A percentile compares a stretch with the other conserved stretches of the same genome.
phyloP scores from a whole-genome alignment of 768 basidiomycete genomes.

The Porphyrellus cyaneotinctus region DNA sequence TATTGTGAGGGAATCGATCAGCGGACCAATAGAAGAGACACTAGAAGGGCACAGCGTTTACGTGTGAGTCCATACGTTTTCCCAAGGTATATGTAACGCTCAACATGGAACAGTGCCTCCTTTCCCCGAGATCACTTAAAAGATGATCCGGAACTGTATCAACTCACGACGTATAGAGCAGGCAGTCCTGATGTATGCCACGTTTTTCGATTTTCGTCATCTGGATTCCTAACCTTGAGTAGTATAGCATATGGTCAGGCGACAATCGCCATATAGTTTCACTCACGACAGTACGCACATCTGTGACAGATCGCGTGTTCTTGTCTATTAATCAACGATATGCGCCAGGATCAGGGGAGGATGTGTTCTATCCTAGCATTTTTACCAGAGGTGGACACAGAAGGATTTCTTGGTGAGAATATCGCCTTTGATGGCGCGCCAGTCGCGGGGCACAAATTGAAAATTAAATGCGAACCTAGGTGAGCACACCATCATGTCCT shows the following conservation, averaged over 20 bases:
- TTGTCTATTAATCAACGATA: not conserved
- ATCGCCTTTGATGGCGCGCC: constrained; percentile 19
- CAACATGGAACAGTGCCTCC: constrained; percentile 32
- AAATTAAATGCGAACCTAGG: constrained; percentile 38
- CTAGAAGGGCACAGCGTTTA: constrained; percentile 40
- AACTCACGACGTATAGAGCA: constrained; percentile 23
- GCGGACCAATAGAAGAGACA: constrained; percentile 28
- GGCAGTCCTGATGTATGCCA: constrained; percentile 22
- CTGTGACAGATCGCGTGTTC: not conserved
- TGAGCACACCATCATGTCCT: constrained; percentile 16
- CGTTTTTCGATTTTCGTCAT: not conserved
- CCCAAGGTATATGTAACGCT: not conserved
- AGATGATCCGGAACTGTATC: constrained; percentile 41
- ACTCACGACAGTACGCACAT: constrained; percentile 22
- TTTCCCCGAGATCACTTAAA: constrained; percentile 41
- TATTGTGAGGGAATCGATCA: constrained; percentile 35
- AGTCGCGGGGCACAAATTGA: constrained; percentile 34
- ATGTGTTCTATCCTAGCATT: constrained; percentile 38
- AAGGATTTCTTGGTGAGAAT: constrained; percentile 33
- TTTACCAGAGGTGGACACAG: constrained; percentile 37
- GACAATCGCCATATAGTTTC: constrained; percentile 22
- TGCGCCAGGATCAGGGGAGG: constrained; percentile 33
- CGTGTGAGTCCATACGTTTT: constrained; percentile 34
- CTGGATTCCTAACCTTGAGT: not conserved
- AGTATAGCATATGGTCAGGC: constrained; percentile 29